Conservation (phyloP, 2,329 filamentous ascomycete species). For the Talaromyces sp. region DNA sequence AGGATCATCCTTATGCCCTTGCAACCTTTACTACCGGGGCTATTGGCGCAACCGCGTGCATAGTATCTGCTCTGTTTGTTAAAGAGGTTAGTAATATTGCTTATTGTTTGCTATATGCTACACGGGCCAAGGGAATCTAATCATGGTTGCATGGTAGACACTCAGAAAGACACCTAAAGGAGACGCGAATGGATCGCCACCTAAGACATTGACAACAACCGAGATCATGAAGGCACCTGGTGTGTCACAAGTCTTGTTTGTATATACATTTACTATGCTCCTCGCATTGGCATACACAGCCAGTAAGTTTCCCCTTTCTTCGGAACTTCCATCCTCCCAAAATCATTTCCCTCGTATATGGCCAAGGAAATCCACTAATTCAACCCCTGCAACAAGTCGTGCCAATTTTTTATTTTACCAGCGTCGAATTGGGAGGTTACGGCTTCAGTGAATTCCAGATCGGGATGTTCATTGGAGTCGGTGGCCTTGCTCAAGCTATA, state of each 20-base stretch:
- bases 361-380: not conserved
- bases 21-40: conserved; percentile 59
- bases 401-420: conserved; percentile 68
- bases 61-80: conserved; percentile 56
- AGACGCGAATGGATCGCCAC: not conserved
- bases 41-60: conserved; percentile 55
- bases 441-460: conserved; percentile 64
- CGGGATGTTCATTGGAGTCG: conserved; percentile 63
- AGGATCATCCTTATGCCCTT: conserved; percentile 65
- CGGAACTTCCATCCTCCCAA: not conserved
- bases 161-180: conserved; percentile 31
- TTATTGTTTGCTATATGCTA: conserved; percentile 23
- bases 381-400: conserved; percentile 41
- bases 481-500: conserved; percentile 64
- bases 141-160: conserved; percentile 26
- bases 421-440: conserved; percentile 62
- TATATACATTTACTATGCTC: conserved; percentile 66
- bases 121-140: not conserved
- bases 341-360: not conserved
- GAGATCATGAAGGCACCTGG: conserved; percentile 63
- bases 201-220: conserved; percentile 11
- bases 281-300: conserved; percentile 72
- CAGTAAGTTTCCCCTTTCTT: conserved; percentile 24
- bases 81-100: conserved; percentile 51
- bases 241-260: conserved; percentile 63